Conservation (phyloP, 1,139 yeast species). For the Yamadazyma epiphylla region DNA sequence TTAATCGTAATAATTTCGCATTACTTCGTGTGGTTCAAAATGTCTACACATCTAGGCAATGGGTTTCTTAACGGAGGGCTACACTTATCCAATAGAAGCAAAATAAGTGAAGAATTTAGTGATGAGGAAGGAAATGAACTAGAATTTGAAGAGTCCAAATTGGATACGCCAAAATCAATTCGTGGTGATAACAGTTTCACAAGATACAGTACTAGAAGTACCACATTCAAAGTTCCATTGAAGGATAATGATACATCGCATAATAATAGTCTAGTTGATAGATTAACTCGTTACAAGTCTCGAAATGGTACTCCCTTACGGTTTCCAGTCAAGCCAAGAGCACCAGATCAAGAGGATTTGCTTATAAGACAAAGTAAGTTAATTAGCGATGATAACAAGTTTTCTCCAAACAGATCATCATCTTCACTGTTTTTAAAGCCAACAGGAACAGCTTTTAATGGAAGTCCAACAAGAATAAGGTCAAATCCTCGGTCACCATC, state of each 20-base stretch:
- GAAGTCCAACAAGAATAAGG: conserved; percentile 2
- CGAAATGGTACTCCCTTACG: conserved; percentile 17
- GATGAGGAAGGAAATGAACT: conserved; percentile 10
- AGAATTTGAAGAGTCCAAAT: conserved; percentile 23
- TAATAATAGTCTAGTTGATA: conserved; percentile 3
- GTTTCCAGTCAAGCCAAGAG: conserved; percentile 5
- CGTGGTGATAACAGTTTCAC: conserved; percentile 7
- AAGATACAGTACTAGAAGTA: conserved; percentile 9
- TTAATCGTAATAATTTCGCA: no score
- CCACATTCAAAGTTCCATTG: conserved; percentile 18
- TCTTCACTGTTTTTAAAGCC: conserved; percentile 6
- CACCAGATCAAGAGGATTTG: conserved; percentile 9
- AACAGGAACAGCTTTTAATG: neutral
- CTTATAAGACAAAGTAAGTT: conserved; percentile 15
- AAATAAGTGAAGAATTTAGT: conserved; percentile 1
- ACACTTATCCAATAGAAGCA: conserved; percentile 1
- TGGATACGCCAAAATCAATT: conserved; percentile 18
- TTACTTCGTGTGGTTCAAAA: no score
- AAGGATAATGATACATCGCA: conserved; percentile 13
- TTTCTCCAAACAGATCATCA: conserved; percentile 14
- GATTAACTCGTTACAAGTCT: conserved; percentile 9
- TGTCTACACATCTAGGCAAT: no score
- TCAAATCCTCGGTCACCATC: no score
- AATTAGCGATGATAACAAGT: conserved; percentile 20
- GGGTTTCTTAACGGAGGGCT: no score